Evolutionary conservation across 805 yeast genomes (phyloP), one percentile per base, ranked within the genome.

Genomic region (Candida suzukii): DNA sequence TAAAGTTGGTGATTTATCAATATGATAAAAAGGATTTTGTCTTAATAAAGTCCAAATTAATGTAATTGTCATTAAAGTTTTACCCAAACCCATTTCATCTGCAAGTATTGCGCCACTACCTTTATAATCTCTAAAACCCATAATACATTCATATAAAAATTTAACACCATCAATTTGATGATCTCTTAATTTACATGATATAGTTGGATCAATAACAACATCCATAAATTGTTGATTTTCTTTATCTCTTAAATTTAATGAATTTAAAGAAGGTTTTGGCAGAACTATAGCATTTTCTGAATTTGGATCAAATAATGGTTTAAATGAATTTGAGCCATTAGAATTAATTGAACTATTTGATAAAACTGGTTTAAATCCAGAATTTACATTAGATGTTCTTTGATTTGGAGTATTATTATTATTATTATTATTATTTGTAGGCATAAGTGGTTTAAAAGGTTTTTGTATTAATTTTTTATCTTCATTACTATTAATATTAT

Each of bases 31-130:
- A 0, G 90, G 88, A 14, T 75, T 72, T 49, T 84, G 88, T 47
- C 74, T 80, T 17, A 87, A 58, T 17, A 93, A 60, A 0, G 96
- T 88, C 95, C 95, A 88, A 4, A 91, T 71, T 32, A 88, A 58
- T 0, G 95, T 56, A 6, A 93, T 91, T 0, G 96, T 78, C 75
- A 82, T 90, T 33, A 93, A 61, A 0, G 98, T 90, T 53, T 85
- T 85, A 2, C 96, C 39, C 36, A 38, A n/a, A 0, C 99, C 99
- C 99, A 93, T 93, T 52, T 91, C 98, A 60, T 93, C 99, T 0
- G 99, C 99, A 34, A 93, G 60, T 5, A 93, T 63, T 2, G 91
- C 90, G 0, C 99, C 98, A 34, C 62, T 50, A 0, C 76, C 74
- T 2, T 66, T 64, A 18, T 61, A 61, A 4, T 70, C 71, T 21